phyloP scores from a whole-genome alignment of 2,329 filamentous ascomycete genomes.

The Fusarium euwallaceae region DNA sequence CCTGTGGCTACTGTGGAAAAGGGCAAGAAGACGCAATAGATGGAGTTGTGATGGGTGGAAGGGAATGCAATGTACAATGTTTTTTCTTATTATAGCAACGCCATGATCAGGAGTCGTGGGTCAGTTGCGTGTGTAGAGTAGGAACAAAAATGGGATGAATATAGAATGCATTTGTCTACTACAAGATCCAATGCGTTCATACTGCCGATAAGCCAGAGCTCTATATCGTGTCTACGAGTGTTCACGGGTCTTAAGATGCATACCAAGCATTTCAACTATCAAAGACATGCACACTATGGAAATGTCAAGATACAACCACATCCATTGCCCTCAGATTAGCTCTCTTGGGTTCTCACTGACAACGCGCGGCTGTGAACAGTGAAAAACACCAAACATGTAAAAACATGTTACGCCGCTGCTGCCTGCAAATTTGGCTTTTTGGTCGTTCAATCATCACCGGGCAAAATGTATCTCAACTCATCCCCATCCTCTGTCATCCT shows the following conservation, averaged over 20 bases:
- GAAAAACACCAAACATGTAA: constrained; percentile 13
- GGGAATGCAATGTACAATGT: constrained; percentile 34
- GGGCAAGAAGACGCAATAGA: constrained; percentile 63
- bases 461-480: constrained; percentile 41
- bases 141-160: constrained; percentile 38
- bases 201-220: background rate
- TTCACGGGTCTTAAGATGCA: background rate
- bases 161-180: constrained; percentile 41
- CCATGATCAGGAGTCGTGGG: constrained; percentile 20
- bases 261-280: background rate
- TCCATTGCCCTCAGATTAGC: constrained; percentile 66
- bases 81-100: constrained; percentile 25
- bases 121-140: constrained; percentile 34
- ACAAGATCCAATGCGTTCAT: background rate
- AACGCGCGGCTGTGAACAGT: constrained; percentile 53
- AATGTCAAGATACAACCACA: constrained; percentile 29
- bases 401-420: constrained; percentile 51
- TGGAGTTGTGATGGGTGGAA: constrained; percentile 17
- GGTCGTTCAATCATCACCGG: constrained; percentile 66
- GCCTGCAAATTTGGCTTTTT: constrained; percentile 72
- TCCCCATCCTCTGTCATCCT: background rate
- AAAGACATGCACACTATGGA: background rate
- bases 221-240: background rate
- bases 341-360: constrained; percentile 68
- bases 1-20: constrained; percentile 54